phyloP scores from a whole-genome alignment of 2,329 filamentous ascomycete species.

The Tolypocladium pustulatum region DNA sequence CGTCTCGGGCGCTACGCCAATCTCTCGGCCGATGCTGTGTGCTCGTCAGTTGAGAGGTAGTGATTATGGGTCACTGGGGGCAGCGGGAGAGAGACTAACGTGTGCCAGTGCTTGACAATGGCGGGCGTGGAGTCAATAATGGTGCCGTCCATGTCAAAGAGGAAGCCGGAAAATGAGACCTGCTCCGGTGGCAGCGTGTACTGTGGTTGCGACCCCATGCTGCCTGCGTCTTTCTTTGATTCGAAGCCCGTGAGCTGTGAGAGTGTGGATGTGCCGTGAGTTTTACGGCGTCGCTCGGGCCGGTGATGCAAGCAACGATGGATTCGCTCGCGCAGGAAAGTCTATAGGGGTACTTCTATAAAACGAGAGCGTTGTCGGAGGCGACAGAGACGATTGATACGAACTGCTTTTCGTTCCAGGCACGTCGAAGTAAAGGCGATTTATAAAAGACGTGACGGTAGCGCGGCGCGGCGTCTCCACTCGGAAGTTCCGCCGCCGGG shows the following conservation, averaged over 20 bases:
- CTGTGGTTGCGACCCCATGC: slow-evolving; percentile 23
- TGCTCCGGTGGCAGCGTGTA: slow-evolving; percentile 33
- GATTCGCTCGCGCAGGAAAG: background rate
- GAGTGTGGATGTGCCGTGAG: background rate
- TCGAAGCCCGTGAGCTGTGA: background rate
- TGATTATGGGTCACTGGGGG: background rate
- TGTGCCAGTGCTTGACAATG: slow-evolving; percentile 68
- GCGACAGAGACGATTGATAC: background rate
- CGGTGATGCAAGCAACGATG: background rate
- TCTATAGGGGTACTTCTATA: background rate
- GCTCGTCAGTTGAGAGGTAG: slow-evolving; percentile 1
- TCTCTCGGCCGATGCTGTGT: slow-evolving; percentile 63
- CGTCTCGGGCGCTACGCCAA: slow-evolving; percentile 71
- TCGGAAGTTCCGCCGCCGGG: slow-evolving; percentile 17
- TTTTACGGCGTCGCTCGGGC: background rate
- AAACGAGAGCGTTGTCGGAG: background rate
- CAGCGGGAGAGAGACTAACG: slow-evolving; percentile 30
- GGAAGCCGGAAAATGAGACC: slow-evolving; percentile 42
- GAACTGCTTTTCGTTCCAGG: background rate
- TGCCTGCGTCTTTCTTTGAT: background rate
- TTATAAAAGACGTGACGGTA: background rate
- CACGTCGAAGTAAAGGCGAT: background rate
- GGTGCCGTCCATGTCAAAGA: slow-evolving; percentile 74
- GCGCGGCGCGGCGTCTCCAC: slow-evolving; percentile 6
- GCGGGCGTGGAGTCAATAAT: slow-evolving; percentile 74